Evolutionary conservation across 2,329 filamentous ascomycete genomes (phyloP), one percentile per base, ranked within the genome.

Genomic region (Fusarium continuum): DNA sequence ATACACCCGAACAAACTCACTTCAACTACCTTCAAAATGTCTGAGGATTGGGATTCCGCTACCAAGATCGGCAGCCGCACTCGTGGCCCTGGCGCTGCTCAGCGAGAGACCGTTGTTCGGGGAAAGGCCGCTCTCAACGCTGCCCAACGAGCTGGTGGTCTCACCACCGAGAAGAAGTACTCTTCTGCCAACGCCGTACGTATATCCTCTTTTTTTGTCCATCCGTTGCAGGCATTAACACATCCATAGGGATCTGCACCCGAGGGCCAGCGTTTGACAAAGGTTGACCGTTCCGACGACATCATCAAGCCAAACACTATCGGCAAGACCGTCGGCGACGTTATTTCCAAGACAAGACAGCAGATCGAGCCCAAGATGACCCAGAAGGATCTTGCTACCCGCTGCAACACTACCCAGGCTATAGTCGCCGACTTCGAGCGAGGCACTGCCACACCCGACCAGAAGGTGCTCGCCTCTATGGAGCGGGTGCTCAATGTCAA

Each of bases 281-380:
- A 98, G 84, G 93, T 99, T 78, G 95, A 98, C 84, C 93, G 94
- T 70, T 89, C 88, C 76, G 93, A 98, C 83, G 95, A 97, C 77
- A 97, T 97, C 80, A 90, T 98, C 80, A 97, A 97, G 83, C 93
- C 93, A 74, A 96, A 96, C 82, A 96, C 92, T 40, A 84, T 97
- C 56, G 92, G 93, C 75, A 84, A 85, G 73, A 83, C 86, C 53
- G 92, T 98, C 66, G 92, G 91, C 72, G 87, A 91, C 68, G 91
- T 90, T 67, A 97, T 98, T 80, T 85, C 88, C 73, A 85, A 89
- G 73, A 87, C 91, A 52, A 91, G 95, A 66, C 88, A 88, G 75
- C 87, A 90, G 75, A 89, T 92, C 76, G 91, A 91, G 79, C 93
- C 93, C 79, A 95, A 96, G 82, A 94, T 98, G 92, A 96, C 93